Percentiles rank a stretch among this genome's conserved stretches.
Conservation (phyloP, 2,329 filamentous ascomycete genomes). For the Cyphellophora attinorum region DNA sequence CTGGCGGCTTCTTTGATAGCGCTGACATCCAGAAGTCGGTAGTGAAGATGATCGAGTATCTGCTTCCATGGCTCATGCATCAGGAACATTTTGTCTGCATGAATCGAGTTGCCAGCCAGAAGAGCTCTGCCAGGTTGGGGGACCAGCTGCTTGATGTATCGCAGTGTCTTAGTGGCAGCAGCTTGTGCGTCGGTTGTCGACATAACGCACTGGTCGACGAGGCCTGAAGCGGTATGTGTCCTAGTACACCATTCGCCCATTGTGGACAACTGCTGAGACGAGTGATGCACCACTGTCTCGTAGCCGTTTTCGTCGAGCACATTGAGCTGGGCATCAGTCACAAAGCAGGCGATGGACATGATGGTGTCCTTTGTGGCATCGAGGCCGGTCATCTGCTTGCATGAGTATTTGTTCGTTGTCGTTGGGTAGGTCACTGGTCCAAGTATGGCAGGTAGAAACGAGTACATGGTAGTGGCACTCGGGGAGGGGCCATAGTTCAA, state of each 20-base stretch:
- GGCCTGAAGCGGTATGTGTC: constrained; percentile 71
- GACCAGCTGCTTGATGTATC: constrained; percentile 66
- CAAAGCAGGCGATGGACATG: constrained; percentile 83
- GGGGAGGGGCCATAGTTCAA: constrained; percentile 2
- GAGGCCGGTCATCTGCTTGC: constrained; percentile 76
- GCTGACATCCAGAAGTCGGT: constrained; percentile 87
- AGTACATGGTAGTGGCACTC: background rate
- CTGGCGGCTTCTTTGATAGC: constrained; percentile 81
- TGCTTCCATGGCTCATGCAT: constrained; percentile 61
- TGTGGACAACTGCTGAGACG: constrained; percentile 56
- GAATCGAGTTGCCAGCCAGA: constrained; percentile 86
- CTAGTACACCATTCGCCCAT: constrained; percentile 87
- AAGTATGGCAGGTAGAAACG: too few species aligned
- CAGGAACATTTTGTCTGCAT: constrained; percentile 79
- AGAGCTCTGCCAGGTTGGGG: constrained; percentile 59
- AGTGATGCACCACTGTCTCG: constrained; percentile 69
- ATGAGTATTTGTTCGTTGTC: constrained; percentile 2
- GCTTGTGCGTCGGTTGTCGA: constrained; percentile 62
- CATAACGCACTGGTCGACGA: constrained; percentile 64
- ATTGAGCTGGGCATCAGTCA: constrained; percentile 72
- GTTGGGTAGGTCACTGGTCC: background rate
- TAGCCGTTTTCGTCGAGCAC: constrained; percentile 68
- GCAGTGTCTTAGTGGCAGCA: constrained; percentile 63
- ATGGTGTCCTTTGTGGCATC: constrained; percentile 71
- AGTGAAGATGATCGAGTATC: constrained; percentile 70